Evolutionary conservation across 345 rosid genomes (phyloP).

Genomic region (Cardiospermum halicacabum): DNA sequence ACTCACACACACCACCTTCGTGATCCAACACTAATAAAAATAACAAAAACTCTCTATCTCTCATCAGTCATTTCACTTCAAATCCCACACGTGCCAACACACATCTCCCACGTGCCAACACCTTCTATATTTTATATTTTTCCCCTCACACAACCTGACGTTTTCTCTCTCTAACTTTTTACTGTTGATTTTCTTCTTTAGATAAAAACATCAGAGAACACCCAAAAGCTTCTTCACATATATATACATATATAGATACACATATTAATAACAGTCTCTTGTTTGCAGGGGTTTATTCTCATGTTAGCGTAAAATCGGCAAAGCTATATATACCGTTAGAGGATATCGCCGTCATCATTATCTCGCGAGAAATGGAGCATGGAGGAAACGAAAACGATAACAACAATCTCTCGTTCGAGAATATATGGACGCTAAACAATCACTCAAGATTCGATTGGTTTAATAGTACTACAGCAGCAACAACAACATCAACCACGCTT

Average conservation of each 20-base stretch:
- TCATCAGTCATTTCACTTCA: not conserved
- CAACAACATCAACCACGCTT: no score
- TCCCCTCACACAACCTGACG: not conserved
- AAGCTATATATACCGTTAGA: not conserved
- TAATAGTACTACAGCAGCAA: not conserved
- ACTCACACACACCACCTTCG: not conserved
- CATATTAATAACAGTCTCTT: no score
- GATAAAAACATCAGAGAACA: not conserved
- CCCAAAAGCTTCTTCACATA: not conserved
- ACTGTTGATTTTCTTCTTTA: conserved; percentile 8
- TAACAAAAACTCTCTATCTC: not conserved
- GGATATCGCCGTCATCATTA: no score
- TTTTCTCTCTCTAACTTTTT: not conserved
- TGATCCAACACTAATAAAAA: not conserved
- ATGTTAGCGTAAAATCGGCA: conserved; percentile 9
- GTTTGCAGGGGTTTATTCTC: not conserved
- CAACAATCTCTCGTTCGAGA: conserved; percentile 19
- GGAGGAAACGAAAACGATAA: conserved; percentile 33
- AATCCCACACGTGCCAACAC: conserved; percentile 24
- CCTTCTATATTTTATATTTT: not conserved
- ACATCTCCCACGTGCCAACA: conserved; percentile 17
- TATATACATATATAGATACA: no score
- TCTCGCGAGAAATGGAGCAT: not conserved
- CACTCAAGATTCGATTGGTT: conserved; percentile 24
- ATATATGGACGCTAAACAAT: conserved; percentile 19